Evolutionary conservation across 108 stramenopile species (phyloP).

Genomic region (Tribonema minus): DNA sequence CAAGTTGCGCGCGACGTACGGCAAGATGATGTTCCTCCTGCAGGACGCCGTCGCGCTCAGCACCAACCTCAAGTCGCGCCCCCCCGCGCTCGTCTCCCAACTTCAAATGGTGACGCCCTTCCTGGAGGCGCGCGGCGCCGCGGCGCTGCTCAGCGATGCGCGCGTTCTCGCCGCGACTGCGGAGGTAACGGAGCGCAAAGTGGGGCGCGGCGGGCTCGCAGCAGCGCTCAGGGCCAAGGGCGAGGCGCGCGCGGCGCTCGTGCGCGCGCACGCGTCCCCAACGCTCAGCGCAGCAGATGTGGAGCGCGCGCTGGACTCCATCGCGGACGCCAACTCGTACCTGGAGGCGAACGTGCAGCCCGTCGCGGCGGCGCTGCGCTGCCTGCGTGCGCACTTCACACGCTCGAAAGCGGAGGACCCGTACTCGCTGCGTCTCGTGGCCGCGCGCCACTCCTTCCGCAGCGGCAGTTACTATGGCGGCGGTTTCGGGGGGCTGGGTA

Average conservation of each 20-base stretch:
- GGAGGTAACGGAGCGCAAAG: slow-evolving; percentile 35
- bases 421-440: neutral
- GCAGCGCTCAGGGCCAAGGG: slow-evolving; percentile 2
- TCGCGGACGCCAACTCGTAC: slow-evolving; percentile 69
- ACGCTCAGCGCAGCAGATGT: slow-evolving; percentile 56
- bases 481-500: neutral
- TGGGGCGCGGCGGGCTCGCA: slow-evolving; percentile 10
- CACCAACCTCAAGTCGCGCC: neutral
- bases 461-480: neutral
- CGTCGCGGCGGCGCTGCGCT: slow-evolving; percentile 61
- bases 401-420: slow-evolving; percentile 15
- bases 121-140: slow-evolving; percentile 29
- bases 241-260: slow-evolving; percentile 23
- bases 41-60: slow-evolving; percentile 66
- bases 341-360: slow-evolving; percentile 64
- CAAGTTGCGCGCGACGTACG: slow-evolving; percentile 72
- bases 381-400: slow-evolving; percentile 62
- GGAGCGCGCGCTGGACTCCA: slow-evolving; percentile 61
- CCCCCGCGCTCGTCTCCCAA: neutral
- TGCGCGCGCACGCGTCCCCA: slow-evolving; percentile 4
- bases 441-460: neutral
- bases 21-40: slow-evolving; percentile 76
- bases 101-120: slow-evolving; percentile 41
- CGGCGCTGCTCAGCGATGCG: slow-evolving; percentile 57
- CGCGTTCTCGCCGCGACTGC: slow-evolving; percentile 35